Conservation (phyloP, 2,329 filamentous ascomycete species). For the Colletotrichum costaricense region DNA sequence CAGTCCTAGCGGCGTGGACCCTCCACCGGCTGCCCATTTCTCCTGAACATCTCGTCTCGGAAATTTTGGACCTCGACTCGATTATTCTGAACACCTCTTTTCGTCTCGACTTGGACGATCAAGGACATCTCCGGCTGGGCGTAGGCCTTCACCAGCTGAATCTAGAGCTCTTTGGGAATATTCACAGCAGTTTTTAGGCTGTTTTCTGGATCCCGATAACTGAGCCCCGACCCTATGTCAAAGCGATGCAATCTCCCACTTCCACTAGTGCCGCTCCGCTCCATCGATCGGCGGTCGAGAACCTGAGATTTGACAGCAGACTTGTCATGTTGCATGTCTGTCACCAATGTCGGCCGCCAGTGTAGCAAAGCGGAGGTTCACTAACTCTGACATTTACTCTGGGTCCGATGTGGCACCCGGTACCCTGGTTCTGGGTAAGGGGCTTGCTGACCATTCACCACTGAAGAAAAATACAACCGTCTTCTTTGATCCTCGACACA, state of each 20-base stretch:
- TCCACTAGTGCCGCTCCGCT: conserved; percentile 1
- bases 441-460: neutral
- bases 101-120: neutral
- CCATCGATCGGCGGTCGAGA: conserved; percentile 16
- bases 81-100: neutral
- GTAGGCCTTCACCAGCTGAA: neutral
- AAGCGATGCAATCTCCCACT: conserved; percentile 9
- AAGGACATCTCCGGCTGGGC: neutral
- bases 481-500: neutral
- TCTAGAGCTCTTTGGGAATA: neutral
- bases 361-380: neutral
- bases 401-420: neutral
- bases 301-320: neutral
- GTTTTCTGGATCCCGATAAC: neutral
- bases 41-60: neutral
- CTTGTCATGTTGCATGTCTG: neutral
- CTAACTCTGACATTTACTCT: conserved; percentile 4
- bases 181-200: neutral
- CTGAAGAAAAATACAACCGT: neutral
- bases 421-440: conserved; percentile 23
- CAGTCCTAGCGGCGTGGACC: neutral
- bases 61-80: neutral
- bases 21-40: neutral
- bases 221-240: neutral
- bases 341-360: neutral